Conservation (phyloP, 23 red algal species). For the Gracilariopsis chorda region DNA sequence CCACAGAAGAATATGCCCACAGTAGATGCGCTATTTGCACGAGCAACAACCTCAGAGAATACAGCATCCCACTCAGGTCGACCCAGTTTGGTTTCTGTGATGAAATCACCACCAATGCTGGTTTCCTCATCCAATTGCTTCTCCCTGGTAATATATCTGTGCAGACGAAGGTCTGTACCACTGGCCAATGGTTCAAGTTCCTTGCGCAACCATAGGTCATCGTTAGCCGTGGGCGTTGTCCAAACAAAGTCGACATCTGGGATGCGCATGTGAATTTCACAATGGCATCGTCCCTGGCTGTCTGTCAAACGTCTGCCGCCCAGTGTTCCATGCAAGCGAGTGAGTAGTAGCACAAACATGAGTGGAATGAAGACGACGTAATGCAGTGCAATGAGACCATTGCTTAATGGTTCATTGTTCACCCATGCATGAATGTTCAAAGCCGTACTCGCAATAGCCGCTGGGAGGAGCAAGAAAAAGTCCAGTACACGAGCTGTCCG, state of each 20-base stretch:
- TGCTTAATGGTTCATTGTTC: neutral
- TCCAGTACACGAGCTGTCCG: neutral
- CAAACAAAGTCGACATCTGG: slow-evolving; percentile 73
- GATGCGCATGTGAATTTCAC: neutral
- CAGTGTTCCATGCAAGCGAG: slow-evolving; percentile 37
- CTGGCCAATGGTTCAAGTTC: slow-evolving; percentile 25
- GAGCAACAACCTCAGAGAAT: slow-evolving; percentile 20
- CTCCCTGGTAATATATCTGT: slow-evolving; percentile 61
- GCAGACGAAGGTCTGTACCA: slow-evolving; percentile 37
- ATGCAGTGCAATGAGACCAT: slow-evolving; percentile 5
- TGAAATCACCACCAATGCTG: neutral
- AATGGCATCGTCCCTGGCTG: neutral
- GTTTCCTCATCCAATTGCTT: slow-evolving; percentile 15
- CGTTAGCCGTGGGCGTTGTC: slow-evolving; percentile 26
- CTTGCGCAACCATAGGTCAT: slow-evolving; percentile 54
- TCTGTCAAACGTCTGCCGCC: slow-evolving; percentile 28
- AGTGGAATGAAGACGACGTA: slow-evolving; percentile 10
- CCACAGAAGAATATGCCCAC: slow-evolving; percentile 92
- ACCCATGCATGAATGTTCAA: neutral
- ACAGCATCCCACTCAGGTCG: slow-evolving; percentile 66
- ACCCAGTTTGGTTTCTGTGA: neutral
- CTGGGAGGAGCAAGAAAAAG: slow-evolving; percentile 13
- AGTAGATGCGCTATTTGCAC: neutral
- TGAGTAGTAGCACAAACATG: slow-evolving; percentile 13
- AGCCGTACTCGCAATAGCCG: neutral